phyloP scores from a whole-genome alignment of 2,329 filamentous ascomycete species.

The Penicillium rolfsii region DNA sequence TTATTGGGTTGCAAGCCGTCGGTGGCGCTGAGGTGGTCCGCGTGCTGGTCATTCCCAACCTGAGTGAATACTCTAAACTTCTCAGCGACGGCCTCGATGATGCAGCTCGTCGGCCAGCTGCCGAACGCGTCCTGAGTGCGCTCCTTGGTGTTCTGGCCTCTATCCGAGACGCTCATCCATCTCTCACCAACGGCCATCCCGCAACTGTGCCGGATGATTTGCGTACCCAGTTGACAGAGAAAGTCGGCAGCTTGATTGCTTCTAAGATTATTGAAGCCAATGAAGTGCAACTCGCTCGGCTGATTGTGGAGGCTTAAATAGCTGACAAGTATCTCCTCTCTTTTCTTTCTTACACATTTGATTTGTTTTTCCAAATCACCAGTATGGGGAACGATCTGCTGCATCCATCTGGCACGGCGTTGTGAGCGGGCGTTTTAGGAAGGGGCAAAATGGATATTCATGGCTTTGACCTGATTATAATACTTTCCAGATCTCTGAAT shows the following conservation, averaged over 20 bases:
- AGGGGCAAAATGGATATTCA: slow-evolving; percentile 1
- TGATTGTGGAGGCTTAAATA: slow-evolving; percentile 39
- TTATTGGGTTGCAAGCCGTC: slow-evolving; percentile 76
- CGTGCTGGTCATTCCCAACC: slow-evolving; percentile 67
- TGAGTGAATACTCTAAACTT: slow-evolving; percentile 65
- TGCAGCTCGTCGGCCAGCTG: slow-evolving; percentile 58
- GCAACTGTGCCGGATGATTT: slow-evolving; percentile 44
- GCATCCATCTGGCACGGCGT: slow-evolving; percentile 18
- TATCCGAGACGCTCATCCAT: slow-evolving; percentile 53
- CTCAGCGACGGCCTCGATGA: slow-evolving; percentile 59
- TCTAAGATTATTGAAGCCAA: slow-evolving; percentile 46
- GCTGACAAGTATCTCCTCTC: neutral
- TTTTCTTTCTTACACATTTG: slow-evolving; percentile 1
- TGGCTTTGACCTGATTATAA: slow-evolving; percentile 2
- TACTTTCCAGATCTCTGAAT: neutral
- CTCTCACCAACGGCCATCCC: slow-evolving; percentile 46
- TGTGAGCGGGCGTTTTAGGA: slow-evolving; percentile 20
- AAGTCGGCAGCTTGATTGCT: slow-evolving; percentile 49
- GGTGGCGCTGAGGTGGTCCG: slow-evolving; percentile 70
- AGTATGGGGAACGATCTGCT: neutral
- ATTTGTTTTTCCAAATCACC: neutral
- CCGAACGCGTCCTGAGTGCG: slow-evolving; percentile 62
- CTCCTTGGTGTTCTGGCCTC: slow-evolving; percentile 60
- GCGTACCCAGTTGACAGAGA: slow-evolving; percentile 41
- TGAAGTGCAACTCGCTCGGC: slow-evolving; percentile 45